A percentile compares a stretch with the other conserved stretches of the same genome.
These are phyloP conservation scores for Penicillium canescens DNA, from an alignment of 495 filamentous ascomycete genomes.

Conservation along the genomic window DNA sequence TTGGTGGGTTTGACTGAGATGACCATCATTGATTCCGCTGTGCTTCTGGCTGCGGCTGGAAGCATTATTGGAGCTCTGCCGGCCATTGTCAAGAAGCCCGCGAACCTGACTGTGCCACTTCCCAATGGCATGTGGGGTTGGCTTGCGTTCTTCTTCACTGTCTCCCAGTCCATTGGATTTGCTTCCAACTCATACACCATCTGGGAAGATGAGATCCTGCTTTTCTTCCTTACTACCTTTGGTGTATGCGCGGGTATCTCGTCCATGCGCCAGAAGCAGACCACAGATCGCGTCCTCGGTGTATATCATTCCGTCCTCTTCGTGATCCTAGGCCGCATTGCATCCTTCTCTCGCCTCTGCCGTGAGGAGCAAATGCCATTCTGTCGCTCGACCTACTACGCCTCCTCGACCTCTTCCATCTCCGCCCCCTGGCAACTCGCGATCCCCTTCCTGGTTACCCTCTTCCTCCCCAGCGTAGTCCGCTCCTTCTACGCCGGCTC, in stretches of 20 bases:
- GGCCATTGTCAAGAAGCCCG: slow-evolving; percentile 51
- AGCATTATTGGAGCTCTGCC: slow-evolving; percentile 62
- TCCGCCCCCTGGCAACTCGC: slow-evolving; percentile 87
- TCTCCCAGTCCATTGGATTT: slow-evolving; percentile 83
- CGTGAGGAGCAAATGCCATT: slow-evolving; percentile 98
- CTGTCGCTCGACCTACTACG: slow-evolving; percentile 94
- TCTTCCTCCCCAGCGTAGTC: slow-evolving; percentile 75
- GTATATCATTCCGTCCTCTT: slow-evolving; percentile 85
- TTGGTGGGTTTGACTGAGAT: slow-evolving; percentile 26
- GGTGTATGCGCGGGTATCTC: slow-evolving; percentile 69
- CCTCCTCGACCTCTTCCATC: slow-evolving; percentile 86
- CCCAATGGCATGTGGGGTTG: slow-evolving; percentile 85
- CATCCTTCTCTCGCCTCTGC: slow-evolving; percentile 89
- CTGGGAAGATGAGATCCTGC: slow-evolving; percentile 95
- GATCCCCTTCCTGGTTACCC: slow-evolving; percentile 72
- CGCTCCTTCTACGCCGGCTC: slow-evolving; percentile 74
- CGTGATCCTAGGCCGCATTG: slow-evolving; percentile 73
- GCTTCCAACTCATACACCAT: slow-evolving; percentile 98
- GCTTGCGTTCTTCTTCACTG: slow-evolving; percentile 76
- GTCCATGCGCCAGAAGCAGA: slow-evolving; percentile 66
- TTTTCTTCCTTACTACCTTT: slow-evolving; percentile 89
- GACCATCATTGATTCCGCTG: slow-evolving; percentile 28
- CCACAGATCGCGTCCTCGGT: slow-evolving; percentile 67
- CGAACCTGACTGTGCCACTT: slow-evolving; percentile 55
- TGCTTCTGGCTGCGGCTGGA: slow-evolving; percentile 56